Evolutionary conservation across 1,284 basidiomycete species (phyloP), one percentile per base, ranked within the genome.

Genomic region (Phellopilus nigrolimitatus): DNA sequence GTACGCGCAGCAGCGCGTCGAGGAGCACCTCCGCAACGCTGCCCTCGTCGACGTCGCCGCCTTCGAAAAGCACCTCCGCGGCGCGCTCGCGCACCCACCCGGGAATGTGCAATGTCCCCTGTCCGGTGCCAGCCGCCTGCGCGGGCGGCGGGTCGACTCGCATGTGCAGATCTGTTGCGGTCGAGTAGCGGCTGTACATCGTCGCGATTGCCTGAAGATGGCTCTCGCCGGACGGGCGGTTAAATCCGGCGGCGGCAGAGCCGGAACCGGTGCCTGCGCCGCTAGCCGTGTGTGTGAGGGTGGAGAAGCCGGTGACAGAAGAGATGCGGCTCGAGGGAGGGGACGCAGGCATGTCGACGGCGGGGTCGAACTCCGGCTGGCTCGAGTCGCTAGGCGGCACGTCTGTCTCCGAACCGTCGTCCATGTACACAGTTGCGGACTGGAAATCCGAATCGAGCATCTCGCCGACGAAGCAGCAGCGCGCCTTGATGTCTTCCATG

Each of bases 51-150:
- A 88, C 80, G 57, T 93, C 90, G n/a, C 88, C 88, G 2, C 84
- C 82, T 62, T 92, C 91, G 58, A 97, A 97, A 1, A 98, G 71
- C 3, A 95, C 76, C 64, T 99, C 95, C 2, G 91, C 84, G 0
- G 89, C 89, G 6, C 94, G 76, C 64, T 97, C 94, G 31, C 95
- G 72, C 21, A 98, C 75, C 95, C 97, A 99, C 0, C 95, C 95
- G 0, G 95, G 95, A 36, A 99, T 81, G 38, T 88, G 73, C 31
- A 98, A 68, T 0, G 84, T 88, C 0, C 91, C 91, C n/a, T 74
- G 68, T 0, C 85, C 86, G 0, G 84, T 87, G 0, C 84, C 83
- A 4, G 71, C 70, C 4, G 70, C 70, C 59, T 80, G 81, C 17
- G 77, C 70, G 0, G 68, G 60, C 3, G 85, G 84, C 24, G 87